A percentile compares a stretch with the other conserved stretches of the same genome.
Conservation (phyloP, 2,329 filamentous ascomycete genomes). For the Albifimbria verrucaria region DNA sequence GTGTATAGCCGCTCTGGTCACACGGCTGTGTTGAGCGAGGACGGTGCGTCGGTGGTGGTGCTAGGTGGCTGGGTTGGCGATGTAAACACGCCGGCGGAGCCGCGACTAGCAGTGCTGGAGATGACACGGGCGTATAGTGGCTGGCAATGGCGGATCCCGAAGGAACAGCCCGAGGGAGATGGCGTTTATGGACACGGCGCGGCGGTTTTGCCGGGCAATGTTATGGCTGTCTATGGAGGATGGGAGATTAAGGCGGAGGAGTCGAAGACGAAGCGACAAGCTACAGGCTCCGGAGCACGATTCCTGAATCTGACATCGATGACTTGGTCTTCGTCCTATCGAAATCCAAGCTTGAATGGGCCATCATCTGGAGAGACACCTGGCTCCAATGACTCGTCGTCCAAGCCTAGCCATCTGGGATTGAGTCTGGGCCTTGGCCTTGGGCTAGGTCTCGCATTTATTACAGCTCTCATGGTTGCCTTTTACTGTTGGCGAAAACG, state of each 20-base stretch:
- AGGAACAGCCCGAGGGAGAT: slow-evolving; percentile 38
- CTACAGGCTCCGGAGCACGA: slow-evolving; percentile 23
- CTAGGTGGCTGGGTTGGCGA: slow-evolving; percentile 93
- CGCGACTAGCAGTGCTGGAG: slow-evolving; percentile 75
- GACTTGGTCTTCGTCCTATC: slow-evolving; percentile 49
- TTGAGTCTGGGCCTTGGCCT: slow-evolving; percentile 65
- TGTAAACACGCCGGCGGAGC: slow-evolving; percentile 68
- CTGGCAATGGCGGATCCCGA: slow-evolving; percentile 69
- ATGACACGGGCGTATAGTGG: slow-evolving; percentile 71
- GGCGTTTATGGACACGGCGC: slow-evolving; percentile 64
- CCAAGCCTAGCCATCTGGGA: slow-evolving; percentile 38
- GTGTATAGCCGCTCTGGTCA: slow-evolving; percentile 87
- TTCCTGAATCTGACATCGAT: slow-evolving; percentile 59
- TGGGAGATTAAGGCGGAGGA: slow-evolving; percentile 41
- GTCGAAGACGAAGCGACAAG: slow-evolving; percentile 32
- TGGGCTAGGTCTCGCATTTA: slow-evolving; percentile 49
- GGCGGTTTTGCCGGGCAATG: slow-evolving; percentile 60
- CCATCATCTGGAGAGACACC: slow-evolving; percentile 20
- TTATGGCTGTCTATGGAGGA: slow-evolving; percentile 66
- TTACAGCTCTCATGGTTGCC: slow-evolving; percentile 42
- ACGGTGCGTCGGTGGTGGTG: slow-evolving; percentile 74
- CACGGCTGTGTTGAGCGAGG: slow-evolving; percentile 74
- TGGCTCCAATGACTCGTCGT: slow-evolving; percentile 12
- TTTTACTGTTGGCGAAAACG: slow-evolving; percentile 51
- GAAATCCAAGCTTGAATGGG: slow-evolving; percentile 36